A percentile compares a stretch with the other conserved stretches of the same genome.
Conservation (phyloP, 495 filamentous ascomycete genomes). For the Aspergillus homomorphus region DNA sequence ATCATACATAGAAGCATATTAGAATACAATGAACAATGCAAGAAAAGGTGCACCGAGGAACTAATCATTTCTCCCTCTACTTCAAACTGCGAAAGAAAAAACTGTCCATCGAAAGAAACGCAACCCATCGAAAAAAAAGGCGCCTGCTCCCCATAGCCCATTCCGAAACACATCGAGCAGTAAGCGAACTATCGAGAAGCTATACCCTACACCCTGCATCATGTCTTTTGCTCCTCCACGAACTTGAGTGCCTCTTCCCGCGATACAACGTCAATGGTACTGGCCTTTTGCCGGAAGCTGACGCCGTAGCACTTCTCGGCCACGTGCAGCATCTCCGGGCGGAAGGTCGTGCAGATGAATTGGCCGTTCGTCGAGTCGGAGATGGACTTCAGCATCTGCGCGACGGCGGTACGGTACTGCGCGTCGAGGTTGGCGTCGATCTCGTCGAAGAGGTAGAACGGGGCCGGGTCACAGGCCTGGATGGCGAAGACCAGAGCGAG, state of each 20-base stretch:
- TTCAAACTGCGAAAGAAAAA: constrained; percentile 1
- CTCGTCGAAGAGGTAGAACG: constrained; percentile 99
- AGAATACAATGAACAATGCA: background rate
- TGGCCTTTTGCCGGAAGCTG: constrained; percentile 88
- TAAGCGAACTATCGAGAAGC: background rate
- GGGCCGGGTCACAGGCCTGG: constrained; percentile 93
- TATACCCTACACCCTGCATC: constrained; percentile 13
- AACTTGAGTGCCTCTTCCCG: constrained; percentile 87
- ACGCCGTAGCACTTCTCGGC: constrained; percentile 99
- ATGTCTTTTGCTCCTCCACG: constrained; percentile 73
- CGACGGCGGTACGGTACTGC: constrained; percentile 93
- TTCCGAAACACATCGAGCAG: no score
- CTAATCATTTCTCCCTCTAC: background rate
- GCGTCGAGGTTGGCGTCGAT: constrained; percentile 98
- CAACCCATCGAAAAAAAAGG: constrained; percentile 7
- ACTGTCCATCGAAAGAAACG: constrained; percentile 7
- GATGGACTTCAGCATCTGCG: constrained; percentile 77
- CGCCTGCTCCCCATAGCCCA: constrained; percentile 22
- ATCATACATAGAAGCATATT: constrained; percentile 11
- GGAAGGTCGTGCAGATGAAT: constrained; percentile 93
- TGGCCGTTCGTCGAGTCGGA: constrained; percentile 58
- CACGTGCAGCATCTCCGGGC: constrained; percentile 91
- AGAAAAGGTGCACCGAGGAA: background rate
- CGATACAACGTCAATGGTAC: constrained; percentile 83
- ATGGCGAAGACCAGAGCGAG: constrained; percentile 98